Conservation (phyloP, 257 asterid species). For the Knoxia roxburghii region DNA sequence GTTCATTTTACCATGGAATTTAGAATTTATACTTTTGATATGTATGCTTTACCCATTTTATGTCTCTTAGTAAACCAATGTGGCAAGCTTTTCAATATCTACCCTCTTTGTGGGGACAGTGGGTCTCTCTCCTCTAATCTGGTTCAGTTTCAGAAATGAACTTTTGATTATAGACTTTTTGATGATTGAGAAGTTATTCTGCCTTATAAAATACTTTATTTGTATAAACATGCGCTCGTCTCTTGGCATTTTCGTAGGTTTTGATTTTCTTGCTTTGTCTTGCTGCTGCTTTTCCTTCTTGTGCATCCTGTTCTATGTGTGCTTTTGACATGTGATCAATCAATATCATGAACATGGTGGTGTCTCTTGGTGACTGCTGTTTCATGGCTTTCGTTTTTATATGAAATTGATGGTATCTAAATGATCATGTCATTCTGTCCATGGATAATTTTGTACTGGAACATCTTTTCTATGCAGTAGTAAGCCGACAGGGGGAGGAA, state of each 20-base stretch:
- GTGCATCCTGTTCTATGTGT: neutral
- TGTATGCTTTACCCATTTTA: neutral
- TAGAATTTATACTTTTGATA: neutral
- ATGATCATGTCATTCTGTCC: neutral
- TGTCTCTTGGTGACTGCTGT: neutral
- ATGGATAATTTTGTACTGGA: neutral
- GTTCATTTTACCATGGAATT: neutral
- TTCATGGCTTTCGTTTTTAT: neutral
- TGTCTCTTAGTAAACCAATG: neutral
- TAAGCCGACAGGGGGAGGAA: constrained; percentile 77
- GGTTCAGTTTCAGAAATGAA: neutral
- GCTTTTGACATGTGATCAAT: neutral
- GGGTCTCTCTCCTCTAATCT: neutral
- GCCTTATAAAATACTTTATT: neutral
- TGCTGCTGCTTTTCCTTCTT: neutral
- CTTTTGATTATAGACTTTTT: neutral
- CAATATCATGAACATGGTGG: neutral
- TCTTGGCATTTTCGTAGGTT: neutral
- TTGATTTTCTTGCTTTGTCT: neutral
- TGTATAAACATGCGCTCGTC: neutral
- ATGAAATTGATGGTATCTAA: neutral
- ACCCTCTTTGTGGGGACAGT: neutral
- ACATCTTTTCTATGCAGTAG: constrained; percentile 60
- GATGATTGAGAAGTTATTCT: neutral
- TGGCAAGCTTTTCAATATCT: neutral